Base-by-base conservation (phyloP, 495 filamentous ascomycete species). In the Trichoderma virens region DNA sequence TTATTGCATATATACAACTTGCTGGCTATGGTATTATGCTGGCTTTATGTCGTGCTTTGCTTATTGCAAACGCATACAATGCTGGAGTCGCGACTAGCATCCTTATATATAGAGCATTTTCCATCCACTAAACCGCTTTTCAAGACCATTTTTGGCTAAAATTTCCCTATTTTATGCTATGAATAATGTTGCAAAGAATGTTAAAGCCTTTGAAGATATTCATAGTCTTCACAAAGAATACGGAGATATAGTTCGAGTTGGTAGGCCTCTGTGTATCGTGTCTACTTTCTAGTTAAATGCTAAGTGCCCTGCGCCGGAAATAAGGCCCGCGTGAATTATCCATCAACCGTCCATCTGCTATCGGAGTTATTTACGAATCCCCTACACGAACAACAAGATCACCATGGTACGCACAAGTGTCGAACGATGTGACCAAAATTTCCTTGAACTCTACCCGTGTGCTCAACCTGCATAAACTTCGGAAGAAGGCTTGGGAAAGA, bases 61-160 rank as follows among this genome's bases (percentile, higher is more conserved):
- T 51, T 23, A 25, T 62, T 14, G 6, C 64, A n/a, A 56, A 1
- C 31, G 41, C 60, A 0, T 62, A 61, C 31, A 66, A 66, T 32
- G 13, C 32, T 25, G 60, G 64, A 5, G 59, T 66, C 25, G 39
- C 20, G 9, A 9, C 25, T n/a, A 84, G 80, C 67, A 78, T 84
- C 43, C 34, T 71, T 14, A 60, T 75, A 8, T 83, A 83, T 59
- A 73, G 80, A 18, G 30, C 72, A 5, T 80, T 78, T 79, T 83
- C 61, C 78, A 83, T 68, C 77, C 70, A 4, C 67, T 83, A 4
- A 70, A 74, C 32, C 66, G 60, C 0, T 82, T 83, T 64, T 78
- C 78, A 6, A 81, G 82, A 0, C 79, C 80, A 1, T 61, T 74
- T 18, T 30, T 66, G 2, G 71, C 78, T 18, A 72, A 70, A 28